Base-by-base conservation (phyloP, 208 protist genomes). In the Novymonas esmeraldas region DNA sequence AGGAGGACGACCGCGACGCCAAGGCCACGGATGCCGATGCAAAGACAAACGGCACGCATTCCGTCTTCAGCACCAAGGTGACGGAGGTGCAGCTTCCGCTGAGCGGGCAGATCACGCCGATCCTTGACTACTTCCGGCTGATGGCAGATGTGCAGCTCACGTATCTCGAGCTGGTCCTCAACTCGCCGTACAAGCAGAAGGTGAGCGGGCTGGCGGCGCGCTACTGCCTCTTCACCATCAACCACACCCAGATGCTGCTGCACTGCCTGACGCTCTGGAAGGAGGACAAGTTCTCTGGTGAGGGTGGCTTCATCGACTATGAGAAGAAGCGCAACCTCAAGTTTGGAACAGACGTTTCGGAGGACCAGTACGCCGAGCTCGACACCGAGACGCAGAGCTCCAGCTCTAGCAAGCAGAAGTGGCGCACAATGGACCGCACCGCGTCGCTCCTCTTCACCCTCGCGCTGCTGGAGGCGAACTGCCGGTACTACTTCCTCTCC, bases 171-270 rank as follows among this genome's bases (percentile, higher is more conserved):
- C 38, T 28, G 9, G 22, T 60, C 36, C 20, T 24, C 38, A 28
- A 24, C n/a, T 42, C 55, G 20, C 31, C 10, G 31, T 2, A 60
- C 14, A 9, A 31, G 55, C 29, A 60, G 51, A 69, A 76, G 55
- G 50, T 55, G 13, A 64, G 44, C 46, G 41, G 46, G 45, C 48
- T 76, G 0, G 70, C 42, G 29, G 56, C 58, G 54, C 56, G 66
- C 49, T 76, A 76, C 70, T 76, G 60, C 48, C 16, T 50, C 55
- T 64, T 70, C 26, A 52, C 66, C 34, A 64, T 64, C 62, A 64
- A 18, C n/a, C 70, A 76, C 70, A 76, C 56, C 0, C 70, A 76
- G 55, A 42, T 64, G 4, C 41, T 76, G 26, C 61, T 69, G 26
- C 70, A 76, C 70, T 55, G 66, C 36, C 59, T 76, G 24, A 51